Evolutionary conservation across 108 stramenopile species (phyloP).

Genomic region (Pseudonitzschia multiseries): DNA sequence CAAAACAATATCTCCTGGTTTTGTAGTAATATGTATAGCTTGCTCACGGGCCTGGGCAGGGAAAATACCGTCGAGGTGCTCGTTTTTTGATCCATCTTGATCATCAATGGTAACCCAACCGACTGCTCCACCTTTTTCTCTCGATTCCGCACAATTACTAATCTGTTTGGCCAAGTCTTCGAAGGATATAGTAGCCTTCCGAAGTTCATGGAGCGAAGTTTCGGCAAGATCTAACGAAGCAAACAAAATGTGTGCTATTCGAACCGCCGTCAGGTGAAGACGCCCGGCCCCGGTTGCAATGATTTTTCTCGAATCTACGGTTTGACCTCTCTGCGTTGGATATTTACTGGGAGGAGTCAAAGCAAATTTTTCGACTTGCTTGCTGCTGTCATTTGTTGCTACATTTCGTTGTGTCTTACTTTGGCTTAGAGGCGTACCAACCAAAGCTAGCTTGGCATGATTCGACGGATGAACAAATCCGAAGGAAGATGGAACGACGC

Average conservation of each 20-base stretch:
- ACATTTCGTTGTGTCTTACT: conserved; percentile 9
- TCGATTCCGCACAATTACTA: conserved; percentile 62
- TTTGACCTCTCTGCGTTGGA: conserved; percentile 73
- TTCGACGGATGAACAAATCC: neutral
- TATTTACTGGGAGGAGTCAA: conserved; percentile 58
- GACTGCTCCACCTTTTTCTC: conserved; percentile 64
- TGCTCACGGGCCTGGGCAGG: conserved; percentile 54
- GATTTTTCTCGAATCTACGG: conserved; percentile 79
- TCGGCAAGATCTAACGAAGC: conserved; percentile 75
- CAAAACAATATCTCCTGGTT: conserved; percentile 76
- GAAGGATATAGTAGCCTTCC: conserved; percentile 56
- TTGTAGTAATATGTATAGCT: conserved; percentile 65
- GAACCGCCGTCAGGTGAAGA: conserved; percentile 64
- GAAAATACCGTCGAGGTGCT: conserved; percentile 72
- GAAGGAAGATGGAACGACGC: neutral
- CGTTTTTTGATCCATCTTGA: conserved; percentile 37
- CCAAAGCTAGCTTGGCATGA: neutral
- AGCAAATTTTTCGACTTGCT: conserved; percentile 21
- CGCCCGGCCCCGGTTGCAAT: conserved; percentile 55
- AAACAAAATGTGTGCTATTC: conserved; percentile 71
- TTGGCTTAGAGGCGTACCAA: neutral
- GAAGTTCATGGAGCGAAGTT: conserved; percentile 49
- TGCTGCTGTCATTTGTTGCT: conserved; percentile 11
- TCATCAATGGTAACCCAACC: conserved; percentile 64
- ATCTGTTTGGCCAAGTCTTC: conserved; percentile 58